Evolutionary conservation across 2,329 filamentous ascomycete species (phyloP), one percentile per base, ranked within the genome.

Genomic region (Colletotrichum sp.): DNA sequence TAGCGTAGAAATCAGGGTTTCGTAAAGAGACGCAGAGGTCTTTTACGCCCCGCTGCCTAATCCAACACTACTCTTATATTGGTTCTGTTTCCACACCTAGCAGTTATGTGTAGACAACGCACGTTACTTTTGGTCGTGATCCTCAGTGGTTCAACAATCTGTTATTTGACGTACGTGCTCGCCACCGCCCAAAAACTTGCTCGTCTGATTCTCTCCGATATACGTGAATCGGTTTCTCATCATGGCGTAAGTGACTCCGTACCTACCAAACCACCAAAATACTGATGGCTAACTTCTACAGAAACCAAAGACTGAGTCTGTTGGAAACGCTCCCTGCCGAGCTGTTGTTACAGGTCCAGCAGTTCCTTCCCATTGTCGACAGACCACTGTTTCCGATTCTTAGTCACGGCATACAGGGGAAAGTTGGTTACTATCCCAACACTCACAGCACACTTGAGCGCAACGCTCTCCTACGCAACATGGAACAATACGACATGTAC

Each of bases 321-420:
- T 47, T 47, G 43, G 43, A 47, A 47, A 21, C n/a, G 43, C n/a
- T 47, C 13, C 43, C 43, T 21, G 43, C 43, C 2, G 43, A 47
- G 43, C 2, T 47, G 43, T 47, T 47, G 3, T 11, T 47, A 18
- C 18, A 4, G 43, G 12, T 47, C 3, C n/a, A 47, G 18, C 18
- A 47, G n/a, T 21, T 21, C 43, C 43, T 47, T 47, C 0, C 2
- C 18, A 21, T 1, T 21, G 8, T 43, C 16, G 36, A 43, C 3
- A 47, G 43, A 47, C 0, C 18, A 47, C 43, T 47, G 3, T 47
- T 47, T 3, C 1, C 18, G 43, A 47, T 47, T 47, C 4, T 47
- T 3, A 47, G 43, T 47, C 43, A 2, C 43, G 3, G 0, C 0
- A 21, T 47, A 11, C 43, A 3, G 43, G 1, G 0, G 18, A 47